Conservation (phyloP, 2,329 filamentous ascomycete species). For the Fusarium proliferatum region DNA sequence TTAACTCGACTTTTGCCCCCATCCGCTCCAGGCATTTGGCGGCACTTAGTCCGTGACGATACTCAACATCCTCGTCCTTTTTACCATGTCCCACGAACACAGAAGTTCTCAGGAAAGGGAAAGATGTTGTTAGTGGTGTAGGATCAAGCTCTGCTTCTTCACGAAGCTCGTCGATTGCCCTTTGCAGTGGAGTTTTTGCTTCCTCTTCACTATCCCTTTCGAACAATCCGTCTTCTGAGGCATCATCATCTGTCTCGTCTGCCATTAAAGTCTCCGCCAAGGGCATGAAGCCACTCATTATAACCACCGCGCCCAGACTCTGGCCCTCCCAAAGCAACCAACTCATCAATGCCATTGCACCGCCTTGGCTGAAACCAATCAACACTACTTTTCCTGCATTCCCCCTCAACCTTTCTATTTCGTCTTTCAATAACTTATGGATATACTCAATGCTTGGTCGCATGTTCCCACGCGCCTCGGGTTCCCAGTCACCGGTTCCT, state of each 20-base stretch:
- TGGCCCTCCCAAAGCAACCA: slow-evolving; percentile 57
- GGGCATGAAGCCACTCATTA: slow-evolving; percentile 61
- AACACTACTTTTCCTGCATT: slow-evolving; percentile 56
- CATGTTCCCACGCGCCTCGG: slow-evolving; percentile 49
- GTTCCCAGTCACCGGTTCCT: slow-evolving; percentile 51
- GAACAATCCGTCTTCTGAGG: slow-evolving; percentile 33
- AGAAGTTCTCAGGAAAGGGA: slow-evolving; percentile 48
- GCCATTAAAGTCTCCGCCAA: slow-evolving; percentile 49
- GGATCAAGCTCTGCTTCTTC: slow-evolving; percentile 44
- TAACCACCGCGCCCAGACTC: slow-evolving; percentile 52
- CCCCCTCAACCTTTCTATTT: slow-evolving; percentile 49
- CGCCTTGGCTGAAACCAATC: slow-evolving; percentile 66
- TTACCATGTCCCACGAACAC: slow-evolving; percentile 60
- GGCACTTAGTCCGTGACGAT: slow-evolving; percentile 50
- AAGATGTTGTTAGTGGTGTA: not conserved
- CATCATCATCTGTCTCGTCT: not conserved
- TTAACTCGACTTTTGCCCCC: slow-evolving; percentile 50
- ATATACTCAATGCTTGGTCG: slow-evolving; percentile 55
- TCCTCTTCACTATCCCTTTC: slow-evolving; percentile 20
- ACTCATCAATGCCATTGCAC: slow-evolving; percentile 57
- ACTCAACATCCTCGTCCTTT: slow-evolving; percentile 55
- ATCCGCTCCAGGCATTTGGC: slow-evolving; percentile 49
- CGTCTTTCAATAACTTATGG: slow-evolving; percentile 51
- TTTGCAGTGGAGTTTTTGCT: slow-evolving; percentile 25
- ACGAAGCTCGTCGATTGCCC: slow-evolving; percentile 42